Evolutionary conservation across 371 early-diverging fungal species (phyloP).

Genomic region (Mortierella polycephala): DNA sequence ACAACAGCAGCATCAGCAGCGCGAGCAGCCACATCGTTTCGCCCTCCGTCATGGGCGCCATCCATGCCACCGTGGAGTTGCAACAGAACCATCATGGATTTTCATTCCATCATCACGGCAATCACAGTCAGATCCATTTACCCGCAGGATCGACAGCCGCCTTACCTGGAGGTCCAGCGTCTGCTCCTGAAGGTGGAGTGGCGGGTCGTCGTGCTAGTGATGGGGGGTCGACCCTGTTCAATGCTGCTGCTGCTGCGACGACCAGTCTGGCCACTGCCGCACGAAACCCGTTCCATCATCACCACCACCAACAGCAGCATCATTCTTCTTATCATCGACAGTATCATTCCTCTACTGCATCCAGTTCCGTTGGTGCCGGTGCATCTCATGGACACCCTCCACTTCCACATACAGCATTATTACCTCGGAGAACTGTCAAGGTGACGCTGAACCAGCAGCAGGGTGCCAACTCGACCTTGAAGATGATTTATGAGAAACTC

Average conservation of each 20-base stretch:
- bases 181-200: background rate
- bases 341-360: background rate
- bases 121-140: constrained; percentile 10
- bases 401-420: constrained; percentile 3
- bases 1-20: constrained; percentile 12
- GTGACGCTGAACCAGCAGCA: constrained; percentile 49
- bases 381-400: constrained; percentile 13
- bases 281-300: constrained; percentile 25
- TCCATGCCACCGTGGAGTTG: constrained; percentile 27
- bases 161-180: no score
- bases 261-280: constrained; percentile 28
- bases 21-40: constrained; percentile 14
- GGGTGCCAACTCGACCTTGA: constrained; percentile 43
- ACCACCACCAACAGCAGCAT: constrained; percentile 13
- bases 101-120: constrained; percentile 1
- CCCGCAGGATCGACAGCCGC: background rate
- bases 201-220: constrained; percentile 46
- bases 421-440: constrained; percentile 22
- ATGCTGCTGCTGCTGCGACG: constrained; percentile 30
- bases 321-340: constrained; percentile 12
- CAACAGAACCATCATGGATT: constrained; percentile 6
- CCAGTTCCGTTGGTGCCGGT: background rate
- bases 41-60: constrained; percentile 31
- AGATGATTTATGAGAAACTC: constrained; percentile 27
- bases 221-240: constrained; percentile 40